Evolutionary conservation across 768 basidiomycete genomes (phyloP), one percentile per base, ranked within the genome.

Genomic region (Boletus reticuloceps): DNA sequence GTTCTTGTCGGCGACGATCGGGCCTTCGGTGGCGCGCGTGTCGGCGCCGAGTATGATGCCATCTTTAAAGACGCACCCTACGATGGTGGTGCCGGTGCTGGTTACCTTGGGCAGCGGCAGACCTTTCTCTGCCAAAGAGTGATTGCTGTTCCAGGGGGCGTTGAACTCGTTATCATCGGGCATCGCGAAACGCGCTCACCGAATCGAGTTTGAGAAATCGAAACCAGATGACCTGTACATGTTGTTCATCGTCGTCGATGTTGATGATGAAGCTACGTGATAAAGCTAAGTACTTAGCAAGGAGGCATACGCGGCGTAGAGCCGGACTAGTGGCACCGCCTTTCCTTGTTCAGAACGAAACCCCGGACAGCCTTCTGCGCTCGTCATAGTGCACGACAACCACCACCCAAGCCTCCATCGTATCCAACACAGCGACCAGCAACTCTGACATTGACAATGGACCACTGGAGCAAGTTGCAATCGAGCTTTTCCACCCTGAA

Each of bases 1-100:
- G 75, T 99, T 99, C 83, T 99, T 98, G 78, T 98, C 96, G 0
- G 93, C 93, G 27, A 99, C 92, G 60, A 98, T 98, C 22, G 83
- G 82, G 1, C 96, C 97, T 57, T 87, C 91, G 0, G 97, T 98
- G 5, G 97, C 95, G 64, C 96, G 81, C 1, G 97, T 99, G 72
- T 98, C 97, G 14, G 97, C 97, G 44, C 96, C 97, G 6, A 99
- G 82, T 17, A 96, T 83, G 62, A 99, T 86, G 6, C 97, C 97
- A 67, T 92, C 91, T 62, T 86, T 87, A 73, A 89, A 98, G 52
- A 97, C 74, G 66, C 93, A 93, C 27, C 97, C 97, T 17, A 99
- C 97, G 77, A 99, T 98, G 47, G 96, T 99, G 5, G 96, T 99
- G 63, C 94, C 95, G 1, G 91, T 94, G 74, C 91, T 92, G 14